Evolutionary conservation across 805 yeast genomes (phyloP), one percentile per base, ranked within the genome.

Genomic region (Cyberlindnera maritima): DNA sequence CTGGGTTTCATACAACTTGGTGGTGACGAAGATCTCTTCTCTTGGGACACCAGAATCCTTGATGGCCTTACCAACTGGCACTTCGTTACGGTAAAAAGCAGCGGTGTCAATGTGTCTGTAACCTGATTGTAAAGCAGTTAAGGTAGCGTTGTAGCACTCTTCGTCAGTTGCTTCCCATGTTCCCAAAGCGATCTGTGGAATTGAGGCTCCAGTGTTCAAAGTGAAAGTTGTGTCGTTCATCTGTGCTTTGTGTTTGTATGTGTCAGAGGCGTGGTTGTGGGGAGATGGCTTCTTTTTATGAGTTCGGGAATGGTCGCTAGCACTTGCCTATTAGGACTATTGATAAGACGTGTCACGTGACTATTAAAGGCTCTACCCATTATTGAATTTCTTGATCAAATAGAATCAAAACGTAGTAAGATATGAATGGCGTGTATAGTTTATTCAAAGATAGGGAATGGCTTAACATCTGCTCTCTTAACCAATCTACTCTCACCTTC

Each of bases 21-120:
- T 85, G 53, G 90, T 83, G 55, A 86, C 67, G 58, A 81, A 86
- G 31, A 86, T 57, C 40, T 83, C 81, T 20, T 74, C 75, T 60
- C 92, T 75, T 49, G 81, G 79, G 26, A 85, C 68, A 12, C 83
- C 85, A 32, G 82, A 77, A 38, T 62, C 56, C 23, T 66, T 65
- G 50, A 81, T 69, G 20, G 80, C 88, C 39, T 68, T 67, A n/a
- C 78, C 79, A 17, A 74, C 74, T 56, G 78, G 82, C 13, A 57
- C 58, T 56, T 82, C 82, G 60, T 81, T 83, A 5, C 65, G 60
- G 66, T 83, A 84, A 23, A 55, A 59, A 34, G 67, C 74, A 38
- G 89, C 89, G 32, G 76, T 67, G 58, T 84, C 89, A 46, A 83
- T 66, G 58, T 80, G 87, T 52, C 84, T 72, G 62, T 79, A 82